Conservation (phyloP, 139 green algal genomes). For the Chlamydomonas incerta region DNA sequence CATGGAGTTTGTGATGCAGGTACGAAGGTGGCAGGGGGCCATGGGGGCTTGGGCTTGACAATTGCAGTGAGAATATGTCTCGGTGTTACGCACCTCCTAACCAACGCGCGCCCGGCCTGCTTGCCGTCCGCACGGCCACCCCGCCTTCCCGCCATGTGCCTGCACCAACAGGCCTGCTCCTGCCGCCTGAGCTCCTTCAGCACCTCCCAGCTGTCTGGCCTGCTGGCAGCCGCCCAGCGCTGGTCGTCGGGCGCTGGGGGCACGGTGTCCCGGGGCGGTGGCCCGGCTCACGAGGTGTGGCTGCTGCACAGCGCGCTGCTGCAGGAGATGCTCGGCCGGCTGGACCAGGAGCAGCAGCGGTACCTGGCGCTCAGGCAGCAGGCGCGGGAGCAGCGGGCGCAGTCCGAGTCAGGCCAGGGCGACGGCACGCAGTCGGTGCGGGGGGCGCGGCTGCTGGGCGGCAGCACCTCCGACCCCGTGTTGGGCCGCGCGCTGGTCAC, state of each 20-base stretch:
- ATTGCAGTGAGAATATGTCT: no score
- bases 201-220: neutral
- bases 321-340: neutral
- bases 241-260: neutral
- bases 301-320: neutral
- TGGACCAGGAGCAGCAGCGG: neutral
- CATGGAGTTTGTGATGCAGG: slow-evolving; percentile 37
- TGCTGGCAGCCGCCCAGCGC: neutral
- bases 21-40: no score
- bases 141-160: no score
- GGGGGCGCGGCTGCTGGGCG: no score
- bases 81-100: no score
- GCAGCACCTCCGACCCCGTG: no score
- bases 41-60: no score
- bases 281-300: neutral
- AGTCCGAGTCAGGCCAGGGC: no score
- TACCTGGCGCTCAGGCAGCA: neutral
- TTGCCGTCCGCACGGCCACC: no score
- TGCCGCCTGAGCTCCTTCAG: neutral
- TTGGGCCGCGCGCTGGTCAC: neutral
- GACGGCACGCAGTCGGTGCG: no score
- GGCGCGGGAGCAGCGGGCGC: neutral
- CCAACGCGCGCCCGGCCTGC: no score
- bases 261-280: neutral
- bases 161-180: no score